These are phyloP conservation scores for Pyrenophora tritici-repentis DNA, from an alignment of 2,329 filamentous ascomycete species.

Conservation along the genomic window DNA sequence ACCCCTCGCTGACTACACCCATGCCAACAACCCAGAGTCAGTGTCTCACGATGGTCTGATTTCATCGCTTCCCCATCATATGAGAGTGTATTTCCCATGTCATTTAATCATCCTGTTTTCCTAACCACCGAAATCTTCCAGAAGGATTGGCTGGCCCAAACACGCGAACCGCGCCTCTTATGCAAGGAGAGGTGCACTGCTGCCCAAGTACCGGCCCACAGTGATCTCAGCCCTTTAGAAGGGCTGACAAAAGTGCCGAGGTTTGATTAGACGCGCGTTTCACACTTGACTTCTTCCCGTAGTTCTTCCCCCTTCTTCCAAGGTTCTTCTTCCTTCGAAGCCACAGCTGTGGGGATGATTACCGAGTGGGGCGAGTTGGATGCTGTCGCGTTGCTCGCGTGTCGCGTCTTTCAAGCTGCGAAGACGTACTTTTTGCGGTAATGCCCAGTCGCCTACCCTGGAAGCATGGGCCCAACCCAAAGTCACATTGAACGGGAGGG, in stretches of 20 bases:
- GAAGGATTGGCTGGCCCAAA: constrained; percentile 1
- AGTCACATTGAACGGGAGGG: too few species aligned
- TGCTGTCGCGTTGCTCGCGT: neutral
- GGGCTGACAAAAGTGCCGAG: neutral
- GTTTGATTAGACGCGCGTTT: neutral
- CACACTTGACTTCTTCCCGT: neutral
- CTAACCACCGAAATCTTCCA: neutral
- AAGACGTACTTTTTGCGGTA: too few species aligned
- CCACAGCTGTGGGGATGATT: neutral
- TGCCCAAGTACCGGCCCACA: neutral
- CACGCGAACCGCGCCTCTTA: constrained; percentile 7
- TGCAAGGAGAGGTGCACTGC: constrained; percentile 2
- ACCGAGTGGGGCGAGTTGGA: neutral
- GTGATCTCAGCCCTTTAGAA: neutral
- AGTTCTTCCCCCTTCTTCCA: neutral
- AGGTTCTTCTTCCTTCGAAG: neutral
- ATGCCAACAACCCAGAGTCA: too few species aligned
- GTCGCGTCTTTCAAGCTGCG: neutral
- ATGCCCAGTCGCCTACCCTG: neutral
- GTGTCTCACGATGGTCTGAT: too few species aligned
- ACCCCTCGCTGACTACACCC: too few species aligned
- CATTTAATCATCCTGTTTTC: neutral
- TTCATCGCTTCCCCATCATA: neutral
- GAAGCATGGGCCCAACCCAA: neutral
- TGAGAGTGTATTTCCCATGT: neutral